Evolutionary conservation across 164 flowering plant species (phyloP).

Genomic region (Akebia trifoliata): DNA sequence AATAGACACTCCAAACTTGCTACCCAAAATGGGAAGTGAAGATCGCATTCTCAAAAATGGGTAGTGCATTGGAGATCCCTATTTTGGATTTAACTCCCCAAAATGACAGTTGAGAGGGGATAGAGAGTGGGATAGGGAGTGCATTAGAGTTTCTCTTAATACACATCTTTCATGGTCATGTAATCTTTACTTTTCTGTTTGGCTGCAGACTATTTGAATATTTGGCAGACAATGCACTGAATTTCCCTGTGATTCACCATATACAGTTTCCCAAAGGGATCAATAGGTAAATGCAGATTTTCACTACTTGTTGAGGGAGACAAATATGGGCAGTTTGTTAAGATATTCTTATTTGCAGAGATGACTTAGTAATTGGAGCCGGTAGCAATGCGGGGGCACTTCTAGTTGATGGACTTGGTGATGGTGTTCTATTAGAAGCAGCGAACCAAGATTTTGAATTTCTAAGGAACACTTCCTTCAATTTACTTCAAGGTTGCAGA

Average conservation of each 20-base stretch:
- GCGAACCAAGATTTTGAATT: conserved; percentile 86
- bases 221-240: conserved; percentile 57
- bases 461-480: conserved; percentile 85
- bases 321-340: neutral
- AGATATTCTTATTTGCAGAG: conserved; percentile 39
- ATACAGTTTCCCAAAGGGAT: conserved; percentile 62
- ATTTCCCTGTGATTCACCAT: conserved; percentile 89
- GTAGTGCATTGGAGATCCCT: no score
- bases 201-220: conserved; percentile 78
- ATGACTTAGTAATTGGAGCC: conserved; percentile 87
- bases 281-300: conserved; percentile 50
- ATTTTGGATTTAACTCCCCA: no score
- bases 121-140: no score
- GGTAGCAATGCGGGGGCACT: conserved; percentile 88
- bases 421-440: conserved; percentile 84
- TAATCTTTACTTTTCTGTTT: conserved; percentile 11
- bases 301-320: neutral
- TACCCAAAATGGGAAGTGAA: no score
- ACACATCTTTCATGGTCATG: neutral
- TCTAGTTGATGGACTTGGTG: conserved; percentile 96
- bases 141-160: neutral
- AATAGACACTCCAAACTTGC: no score
- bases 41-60: no score
- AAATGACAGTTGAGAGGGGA: no score
- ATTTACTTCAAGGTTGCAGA: conserved; percentile 96